Percentiles rank a stretch among this genome's conserved stretches.
These are phyloP conservation scores for Tylopilus intermedius DNA, from an alignment of 768 basidiomycete genomes.

Conservation along the genomic window DNA sequence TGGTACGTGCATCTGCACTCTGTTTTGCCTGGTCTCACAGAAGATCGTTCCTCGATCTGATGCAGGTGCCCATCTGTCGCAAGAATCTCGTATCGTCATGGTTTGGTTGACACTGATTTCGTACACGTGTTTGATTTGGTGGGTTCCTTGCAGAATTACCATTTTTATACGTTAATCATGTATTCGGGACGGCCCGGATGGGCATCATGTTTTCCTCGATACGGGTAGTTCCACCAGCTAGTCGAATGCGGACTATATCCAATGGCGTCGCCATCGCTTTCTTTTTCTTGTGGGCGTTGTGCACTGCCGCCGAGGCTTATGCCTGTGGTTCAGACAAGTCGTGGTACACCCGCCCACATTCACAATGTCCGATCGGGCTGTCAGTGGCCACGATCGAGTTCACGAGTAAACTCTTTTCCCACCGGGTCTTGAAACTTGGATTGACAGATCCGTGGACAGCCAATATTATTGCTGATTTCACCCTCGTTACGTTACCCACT, in stretches of 20 bases:
- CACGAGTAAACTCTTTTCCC: not conserved
- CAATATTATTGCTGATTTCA: conserved; percentile 7
- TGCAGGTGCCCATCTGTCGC: conserved; percentile 1
- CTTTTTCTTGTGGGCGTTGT: conserved; percentile 9
- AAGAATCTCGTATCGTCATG: not conserved
- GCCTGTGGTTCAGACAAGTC: conserved; percentile 7
- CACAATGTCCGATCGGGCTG: conserved; percentile 3
- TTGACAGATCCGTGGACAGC: conserved; percentile 5
- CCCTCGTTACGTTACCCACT: conserved; percentile 10
- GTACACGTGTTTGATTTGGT: conserved; percentile 8
- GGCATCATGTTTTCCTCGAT: conserved; percentile 16
- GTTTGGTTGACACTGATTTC: conserved; percentile 6
- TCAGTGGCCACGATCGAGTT: conserved; percentile 3
- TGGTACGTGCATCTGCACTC: not conserved
- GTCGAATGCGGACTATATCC: too few relatives aligned
- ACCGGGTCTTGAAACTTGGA: not conserved
- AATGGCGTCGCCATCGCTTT: conserved; percentile 3
- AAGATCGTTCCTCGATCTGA: not conserved
- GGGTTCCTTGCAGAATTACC: not conserved
- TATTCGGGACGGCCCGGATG: conserved; percentile 11
- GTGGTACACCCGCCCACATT: conserved; percentile 3
- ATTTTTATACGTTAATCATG: not conserved
- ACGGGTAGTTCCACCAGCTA: not conserved
- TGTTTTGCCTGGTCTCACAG: too few relatives aligned
- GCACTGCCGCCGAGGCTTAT: conserved; percentile 6